Evolutionary conservation across 768 basidiomycete species (phyloP).

Genomic region (Fistulinella prunicolor): DNA sequence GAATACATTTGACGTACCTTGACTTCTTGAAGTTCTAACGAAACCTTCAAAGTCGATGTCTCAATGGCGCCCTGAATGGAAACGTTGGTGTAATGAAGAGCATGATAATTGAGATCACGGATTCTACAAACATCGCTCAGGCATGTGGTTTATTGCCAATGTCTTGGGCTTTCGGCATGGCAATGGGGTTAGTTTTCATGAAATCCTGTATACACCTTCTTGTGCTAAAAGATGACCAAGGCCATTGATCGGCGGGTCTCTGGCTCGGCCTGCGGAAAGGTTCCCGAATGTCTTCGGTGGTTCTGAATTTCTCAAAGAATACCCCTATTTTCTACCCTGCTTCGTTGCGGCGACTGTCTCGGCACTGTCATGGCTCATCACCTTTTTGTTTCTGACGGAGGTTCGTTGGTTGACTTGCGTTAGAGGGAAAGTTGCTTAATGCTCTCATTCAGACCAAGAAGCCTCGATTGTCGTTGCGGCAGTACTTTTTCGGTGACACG

Average conservation of each 20-base stretch:
- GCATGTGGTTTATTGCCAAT: slow-evolving; percentile 61
- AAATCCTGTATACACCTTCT: neutral
- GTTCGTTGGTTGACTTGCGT: slow-evolving; percentile 19
- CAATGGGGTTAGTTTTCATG: slow-evolving; percentile 38
- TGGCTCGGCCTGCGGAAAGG: slow-evolving; percentile 62
- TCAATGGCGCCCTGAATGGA: slow-evolving; percentile 54
- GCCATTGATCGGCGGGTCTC: slow-evolving; percentile 63
- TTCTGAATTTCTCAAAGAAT: slow-evolving; percentile 53
- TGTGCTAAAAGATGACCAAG: slow-evolving; percentile 34
- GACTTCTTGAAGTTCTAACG: neutral
- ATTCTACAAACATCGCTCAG: slow-evolving; percentile 28
- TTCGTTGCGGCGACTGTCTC: slow-evolving; percentile 58
- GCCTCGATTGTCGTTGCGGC: slow-evolving; percentile 8
- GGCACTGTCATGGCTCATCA: slow-evolving; percentile 46
- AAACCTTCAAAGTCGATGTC: slow-evolving; percentile 34
- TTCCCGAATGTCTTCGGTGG: slow-evolving; percentile 61
- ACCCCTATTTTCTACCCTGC: slow-evolving; percentile 76
- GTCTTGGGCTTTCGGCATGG: slow-evolving; percentile 41
- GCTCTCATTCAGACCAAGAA: slow-evolving; percentile 13
- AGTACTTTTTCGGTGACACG: slow-evolving; percentile 17
- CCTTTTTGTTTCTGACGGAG: slow-evolving; percentile 55
- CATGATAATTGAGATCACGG: slow-evolving; percentile 43
- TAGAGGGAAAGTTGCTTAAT: neutral
- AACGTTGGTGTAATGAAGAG: slow-evolving; percentile 52
- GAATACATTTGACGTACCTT: neutral